Conservation (phyloP, 1,284 basidiomycete genomes). For the Ustilago tritici region DNA sequence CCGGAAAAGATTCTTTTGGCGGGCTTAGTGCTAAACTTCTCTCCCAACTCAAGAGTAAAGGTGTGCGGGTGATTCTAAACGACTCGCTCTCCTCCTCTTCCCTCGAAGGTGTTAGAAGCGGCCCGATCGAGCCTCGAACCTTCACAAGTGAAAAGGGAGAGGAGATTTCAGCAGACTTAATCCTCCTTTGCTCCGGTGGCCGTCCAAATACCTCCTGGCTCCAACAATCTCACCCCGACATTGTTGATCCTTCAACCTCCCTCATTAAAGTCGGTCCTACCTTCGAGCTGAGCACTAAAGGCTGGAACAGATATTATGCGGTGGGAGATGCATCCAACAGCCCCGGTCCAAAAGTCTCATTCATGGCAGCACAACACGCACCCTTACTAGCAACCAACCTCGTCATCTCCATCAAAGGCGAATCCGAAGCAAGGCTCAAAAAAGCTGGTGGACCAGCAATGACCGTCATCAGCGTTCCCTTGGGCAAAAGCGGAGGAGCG, state of each 20-base stretch:
- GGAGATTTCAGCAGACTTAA: conserved; percentile 69
- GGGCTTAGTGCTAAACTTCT: conserved; percentile 45
- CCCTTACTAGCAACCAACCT: conserved; percentile 53
- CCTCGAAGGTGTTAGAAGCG: conserved; percentile 29
- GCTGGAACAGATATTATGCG: conserved; percentile 55
- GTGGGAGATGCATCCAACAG: conserved; percentile 62
- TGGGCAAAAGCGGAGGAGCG: conserved; percentile 49
- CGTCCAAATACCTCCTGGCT: conserved; percentile 70
- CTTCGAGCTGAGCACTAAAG: conserved; percentile 27
- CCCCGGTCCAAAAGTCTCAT: conserved; percentile 47
- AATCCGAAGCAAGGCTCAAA: conserved; percentile 9
- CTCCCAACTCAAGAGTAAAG: conserved; percentile 67
- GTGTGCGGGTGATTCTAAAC: conserved; percentile 48
- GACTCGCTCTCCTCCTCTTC: conserved; percentile 59
- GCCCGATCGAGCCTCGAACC: conserved; percentile 11
- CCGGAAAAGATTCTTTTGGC: conserved; percentile 37
- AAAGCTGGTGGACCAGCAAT: conserved; percentile 12
- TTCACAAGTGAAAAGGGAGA: conserved; percentile 38
- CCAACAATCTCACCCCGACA: conserved; percentile 55
- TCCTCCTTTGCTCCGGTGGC: conserved; percentile 71
- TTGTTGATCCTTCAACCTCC: conserved; percentile 55
- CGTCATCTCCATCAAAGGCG: conserved; percentile 26
- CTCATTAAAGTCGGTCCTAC: conserved; percentile 68
- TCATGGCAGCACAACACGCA: conserved; percentile 37
- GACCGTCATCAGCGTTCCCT: conserved; percentile 33